A percentile compares a stretch with the other conserved stretches of the same genome.
Conservation (phyloP, 768 basidiomycete genomes). For the Mycena galopus region DNA sequence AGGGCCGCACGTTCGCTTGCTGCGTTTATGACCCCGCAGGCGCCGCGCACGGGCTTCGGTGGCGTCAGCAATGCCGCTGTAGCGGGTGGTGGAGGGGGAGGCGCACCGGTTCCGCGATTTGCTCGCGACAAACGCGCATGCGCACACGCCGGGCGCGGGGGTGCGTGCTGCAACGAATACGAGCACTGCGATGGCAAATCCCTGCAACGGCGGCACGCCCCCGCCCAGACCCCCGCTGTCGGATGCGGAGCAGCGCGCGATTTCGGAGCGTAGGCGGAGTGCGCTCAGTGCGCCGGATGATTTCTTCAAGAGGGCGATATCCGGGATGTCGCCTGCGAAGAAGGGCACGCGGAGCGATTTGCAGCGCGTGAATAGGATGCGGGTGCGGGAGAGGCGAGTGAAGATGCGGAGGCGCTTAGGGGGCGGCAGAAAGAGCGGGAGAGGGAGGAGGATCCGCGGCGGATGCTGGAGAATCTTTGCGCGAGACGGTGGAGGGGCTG, state of each 20-base stretch:
- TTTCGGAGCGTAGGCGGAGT: slow-evolving; percentile 43
- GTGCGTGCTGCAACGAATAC: slow-evolving; percentile 42
- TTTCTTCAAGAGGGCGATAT: slow-evolving; percentile 27
- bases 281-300: slow-evolving; percentile 35
- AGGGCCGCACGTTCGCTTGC: slow-evolving; percentile 17
- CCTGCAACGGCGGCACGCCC: slow-evolving; percentile 37
- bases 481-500: slow-evolving; percentile 62
- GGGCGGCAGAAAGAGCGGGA: slow-evolving; percentile 32
- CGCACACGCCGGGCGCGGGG: slow-evolving; percentile 52
- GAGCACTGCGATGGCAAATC: neutral
- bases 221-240: slow-evolving; percentile 44
- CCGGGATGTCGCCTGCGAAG: slow-evolving; percentile 32
- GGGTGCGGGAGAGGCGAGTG: neutral
- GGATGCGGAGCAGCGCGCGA: slow-evolving; percentile 27
- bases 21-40: slow-evolving; percentile 35
- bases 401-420: neutral
- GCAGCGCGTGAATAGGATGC: slow-evolving; percentile 3
- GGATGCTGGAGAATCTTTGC: slow-evolving; percentile 63
- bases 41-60: slow-evolving; percentile 4
- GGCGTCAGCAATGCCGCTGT: neutral
- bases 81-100: neutral
- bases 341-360: neutral
- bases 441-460: slow-evolving; percentile 56
- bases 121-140: slow-evolving; percentile 52
- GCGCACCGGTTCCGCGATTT: slow-evolving; percentile 31